Base-by-base conservation (phyloP, 495 filamentous ascomycete species). In the Trichocladium antarcticum region DNA sequence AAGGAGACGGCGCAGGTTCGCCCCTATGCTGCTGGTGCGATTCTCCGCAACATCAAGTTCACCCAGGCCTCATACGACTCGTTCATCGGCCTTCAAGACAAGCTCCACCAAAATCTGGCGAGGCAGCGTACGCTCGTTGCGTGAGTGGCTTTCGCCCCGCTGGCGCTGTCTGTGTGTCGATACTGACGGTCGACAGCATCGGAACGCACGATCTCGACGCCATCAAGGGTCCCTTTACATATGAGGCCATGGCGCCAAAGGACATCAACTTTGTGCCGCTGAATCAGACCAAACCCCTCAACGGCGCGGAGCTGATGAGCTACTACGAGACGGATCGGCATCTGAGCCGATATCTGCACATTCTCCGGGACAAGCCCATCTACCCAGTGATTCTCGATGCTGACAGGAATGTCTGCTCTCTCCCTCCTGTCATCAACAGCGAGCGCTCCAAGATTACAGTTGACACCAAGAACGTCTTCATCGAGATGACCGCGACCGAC, bases 61-160 rank as follows among this genome's bases (percentile, higher is more conserved):
- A 90, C 86, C 44, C 74, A 89, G 67, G 86, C 79, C 49, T 76
- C 81, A 40, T 97, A 99, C 65, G 88, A 93, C 54, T 95, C 88
- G 60, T 97, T 99, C 86, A 99, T 99, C 63, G 76, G 81, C 32
- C 76, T 99, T 31, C 92, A 99, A 72, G 92, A 99, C 71, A 97
- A 96, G 71, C 80, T 99, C 14, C 92, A 99, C 67, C 84, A 89
- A 63, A 99, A 99, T 68, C 72, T 99, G 40, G 94, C 93, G 31
- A 78, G 92, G 44, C 84, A 95, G 65, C 76, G 92, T 50, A 94
- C 92, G 5, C 70, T 99, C 3, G 92, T 96, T 32, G 83, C 93
- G 59, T 64, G 48, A 56, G 61, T 59, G 21, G 17, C 12, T 1
- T 20, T 5, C 27, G 27, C 5, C 31, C 2, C 31, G 3, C 4